phyloP scores from a whole-genome alignment of 2,329 filamentous ascomycete genomes.

The Nothophoma quercina region DNA sequence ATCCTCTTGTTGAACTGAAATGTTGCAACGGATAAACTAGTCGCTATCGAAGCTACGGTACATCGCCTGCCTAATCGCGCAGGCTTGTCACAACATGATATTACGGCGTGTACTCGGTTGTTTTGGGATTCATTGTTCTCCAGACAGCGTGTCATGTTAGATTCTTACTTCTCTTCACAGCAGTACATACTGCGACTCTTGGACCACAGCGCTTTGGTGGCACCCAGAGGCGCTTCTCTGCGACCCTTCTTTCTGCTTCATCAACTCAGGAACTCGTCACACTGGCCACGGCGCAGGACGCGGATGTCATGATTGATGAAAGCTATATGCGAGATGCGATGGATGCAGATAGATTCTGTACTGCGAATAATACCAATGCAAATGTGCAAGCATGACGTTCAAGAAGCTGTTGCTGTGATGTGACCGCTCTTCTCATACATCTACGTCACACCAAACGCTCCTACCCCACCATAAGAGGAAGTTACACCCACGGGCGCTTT shows the following conservation, averaged over 20 bases:
- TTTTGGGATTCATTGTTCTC: constrained; percentile 16
- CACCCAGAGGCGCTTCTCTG: constrained; percentile 27
- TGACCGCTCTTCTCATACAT: neutral
- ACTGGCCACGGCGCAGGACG: constrained; percentile 26
- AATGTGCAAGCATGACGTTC: constrained; percentile 8
- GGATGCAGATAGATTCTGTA: constrained; percentile 20
- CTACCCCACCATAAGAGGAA: neutral
- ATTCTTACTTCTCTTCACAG: constrained; percentile 22
- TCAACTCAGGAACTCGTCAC: constrained; percentile 11
- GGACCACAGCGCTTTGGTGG: constrained; percentile 37
- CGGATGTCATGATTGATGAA: constrained; percentile 23
- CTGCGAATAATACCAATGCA: constrained; percentile 18
- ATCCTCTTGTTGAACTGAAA: constrained; percentile 2
- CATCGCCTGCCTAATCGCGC: constrained; percentile 4
- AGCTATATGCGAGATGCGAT: constrained; percentile 22
- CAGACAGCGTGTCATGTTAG: constrained; percentile 16
- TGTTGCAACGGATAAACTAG: constrained; percentile 4
- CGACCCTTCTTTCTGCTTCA: constrained; percentile 23
- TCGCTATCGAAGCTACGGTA: constrained; percentile 9
- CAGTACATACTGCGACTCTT: constrained; percentile 31
- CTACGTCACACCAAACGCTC: neutral
- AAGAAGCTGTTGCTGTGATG: neutral
- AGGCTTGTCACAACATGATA: constrained; percentile 20
- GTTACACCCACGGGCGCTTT: neutral
- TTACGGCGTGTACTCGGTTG: constrained; percentile 19